phyloP scores from a whole-genome alignment of 331 rosid species.

The Quercus phellos region DNA sequence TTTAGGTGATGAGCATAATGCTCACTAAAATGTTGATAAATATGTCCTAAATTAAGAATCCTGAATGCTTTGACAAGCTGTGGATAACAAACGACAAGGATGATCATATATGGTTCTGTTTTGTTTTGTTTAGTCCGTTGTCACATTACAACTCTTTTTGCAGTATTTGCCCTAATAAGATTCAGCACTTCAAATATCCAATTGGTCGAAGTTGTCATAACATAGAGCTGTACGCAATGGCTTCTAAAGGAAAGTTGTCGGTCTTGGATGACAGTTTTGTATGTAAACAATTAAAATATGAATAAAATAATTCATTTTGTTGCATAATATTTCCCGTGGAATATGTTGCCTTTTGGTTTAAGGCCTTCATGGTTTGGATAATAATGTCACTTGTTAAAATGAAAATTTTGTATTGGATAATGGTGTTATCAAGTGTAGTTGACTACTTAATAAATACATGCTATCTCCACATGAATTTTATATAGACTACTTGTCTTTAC shows the following conservation, averaged over 20 bases:
- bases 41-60: not conserved
- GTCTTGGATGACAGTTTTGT: too few relatives aligned
- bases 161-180: not conserved
- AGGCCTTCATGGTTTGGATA: too few relatives aligned
- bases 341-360: too few relatives aligned
- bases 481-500: conserved; percentile 15
- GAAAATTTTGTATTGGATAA: too few relatives aligned
- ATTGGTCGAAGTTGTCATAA: too few relatives aligned
- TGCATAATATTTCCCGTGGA: too few relatives aligned
- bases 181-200: not conserved
- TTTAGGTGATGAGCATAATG: not conserved
- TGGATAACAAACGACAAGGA: not conserved
- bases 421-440: not conserved
- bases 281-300: too few relatives aligned
- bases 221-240: too few relatives aligned
- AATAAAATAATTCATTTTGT: too few relatives aligned
- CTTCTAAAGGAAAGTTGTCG: too few relatives aligned
- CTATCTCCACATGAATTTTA: conserved; percentile 8
- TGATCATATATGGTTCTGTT: not conserved
- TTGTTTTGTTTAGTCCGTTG: not conserved
- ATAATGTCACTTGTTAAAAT: too few relatives aligned
- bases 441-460: not conserved
- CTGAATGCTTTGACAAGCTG: not conserved
- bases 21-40: not conserved
- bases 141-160: not conserved